Evolutionary conservation across 83 land plant species (phyloP).

Genomic region (Isoetes engelmannii): DNA sequence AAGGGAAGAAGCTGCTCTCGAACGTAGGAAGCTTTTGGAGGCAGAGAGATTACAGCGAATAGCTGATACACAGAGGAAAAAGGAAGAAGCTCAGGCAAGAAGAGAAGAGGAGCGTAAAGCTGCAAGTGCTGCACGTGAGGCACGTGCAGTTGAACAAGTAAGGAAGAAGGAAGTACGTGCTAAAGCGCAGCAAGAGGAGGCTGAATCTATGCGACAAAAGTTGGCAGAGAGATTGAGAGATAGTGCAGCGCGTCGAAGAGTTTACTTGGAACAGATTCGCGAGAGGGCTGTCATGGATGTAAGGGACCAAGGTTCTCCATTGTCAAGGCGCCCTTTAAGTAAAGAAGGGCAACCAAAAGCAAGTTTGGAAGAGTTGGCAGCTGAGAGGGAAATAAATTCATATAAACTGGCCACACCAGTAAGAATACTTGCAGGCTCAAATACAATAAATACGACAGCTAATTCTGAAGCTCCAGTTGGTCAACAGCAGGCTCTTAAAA

Average conservation of each 20-base stretch:
- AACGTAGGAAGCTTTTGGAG: constrained; percentile 70
- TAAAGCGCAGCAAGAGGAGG: constrained; percentile 91
- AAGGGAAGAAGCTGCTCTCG: constrained; percentile 90
- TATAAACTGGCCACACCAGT: not conserved
- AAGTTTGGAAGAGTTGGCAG: constrained; percentile 24
- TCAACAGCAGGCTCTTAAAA: constrained; percentile 48
- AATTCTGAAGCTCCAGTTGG: not conserved
- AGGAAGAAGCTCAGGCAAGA: constrained; percentile 86
- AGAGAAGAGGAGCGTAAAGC: constrained; percentile 91
- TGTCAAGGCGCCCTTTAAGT: constrained; percentile 46
- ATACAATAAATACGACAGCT: constrained; percentile 19
- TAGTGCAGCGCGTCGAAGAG: constrained; percentile 84
- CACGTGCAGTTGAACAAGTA: constrained; percentile 72
- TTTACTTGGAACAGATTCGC: constrained; percentile 84
- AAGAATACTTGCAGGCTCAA: constrained; percentile 12
- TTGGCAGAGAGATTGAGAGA: constrained; percentile 79
- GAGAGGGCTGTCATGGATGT: constrained; percentile 88
- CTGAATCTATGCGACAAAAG: constrained; percentile 83
- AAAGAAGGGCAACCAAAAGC: constrained; percentile 33
- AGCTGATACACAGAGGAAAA: constrained; percentile 77
- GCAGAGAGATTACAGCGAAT: constrained; percentile 83
- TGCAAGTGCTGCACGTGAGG: constrained; percentile 90
- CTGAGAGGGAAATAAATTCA: constrained; percentile 2
- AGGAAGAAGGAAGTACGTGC: constrained; percentile 82
- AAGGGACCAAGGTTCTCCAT: constrained; percentile 81